Base-by-base conservation (phyloP, 1,284 basidiomycete genomes). In the Vanrija sp. region DNA sequence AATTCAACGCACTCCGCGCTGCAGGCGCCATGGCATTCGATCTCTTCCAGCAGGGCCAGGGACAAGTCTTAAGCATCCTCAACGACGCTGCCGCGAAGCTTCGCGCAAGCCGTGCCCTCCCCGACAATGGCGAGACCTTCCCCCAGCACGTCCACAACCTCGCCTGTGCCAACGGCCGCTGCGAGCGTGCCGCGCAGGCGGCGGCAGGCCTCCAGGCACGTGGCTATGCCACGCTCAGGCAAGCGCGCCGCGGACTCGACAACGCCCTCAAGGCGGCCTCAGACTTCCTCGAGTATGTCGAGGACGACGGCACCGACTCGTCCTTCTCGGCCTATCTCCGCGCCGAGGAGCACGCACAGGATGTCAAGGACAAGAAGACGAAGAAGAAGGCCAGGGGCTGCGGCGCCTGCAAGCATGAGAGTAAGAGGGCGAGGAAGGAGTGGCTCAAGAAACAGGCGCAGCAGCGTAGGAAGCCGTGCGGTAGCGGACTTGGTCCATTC, bases 171-270 rank as follows among this genome's bases (percentile, higher is more conserved):
- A 45, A 58, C 21, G 57, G 45, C 7, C 52, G 52, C 26, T 51
- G 49, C n/a, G n/a, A 29, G 25, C 29, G 23, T 19, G 40, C 40
- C 8, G 25, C 19, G 5, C 25, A 18, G 26, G 16, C 25, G 2
- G 42, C 40, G 19, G 43, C 12, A n/a, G 47, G 19, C 9, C 3
- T 46, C 19, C 64, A 65, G 9, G 55, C 55, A 18, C 55, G 52
- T 15, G 57, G 59, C n/a, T 43, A 54, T 18, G 49, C 63, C n/a
- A 62, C 57, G 5, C 58, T 68, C 12, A 18, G 43, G 16, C 56
- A 62, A 39, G 67, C 67, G 1, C 62, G 60, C 38, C 52, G 54
- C 18, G 67, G 67, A 16, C 55, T 68, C 25, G 55, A 65, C 55
- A 58, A 57, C 43, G 42, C 65, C n/a, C 52, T 68, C 15, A 29